Base-by-base conservation (phyloP, 2,329 filamentous ascomycete genomes). In the Lasiodiplodia theobromae region DNA sequence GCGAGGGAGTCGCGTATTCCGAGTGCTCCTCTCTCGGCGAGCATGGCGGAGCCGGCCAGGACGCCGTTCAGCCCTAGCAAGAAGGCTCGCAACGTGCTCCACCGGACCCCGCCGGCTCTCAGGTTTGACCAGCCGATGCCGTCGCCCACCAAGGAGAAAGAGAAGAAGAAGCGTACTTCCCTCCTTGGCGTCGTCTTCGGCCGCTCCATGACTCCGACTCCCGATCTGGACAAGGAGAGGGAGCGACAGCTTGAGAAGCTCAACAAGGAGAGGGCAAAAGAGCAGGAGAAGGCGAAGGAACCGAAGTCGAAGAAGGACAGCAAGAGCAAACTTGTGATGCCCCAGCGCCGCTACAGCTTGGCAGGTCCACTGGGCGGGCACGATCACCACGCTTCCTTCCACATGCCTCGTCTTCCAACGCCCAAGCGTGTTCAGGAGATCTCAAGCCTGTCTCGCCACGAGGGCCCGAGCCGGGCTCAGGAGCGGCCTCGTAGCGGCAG, bases 251-350 rank as follows among this genome's bases (percentile, higher is more conserved):
- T 40, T 38, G 38, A 54, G 51, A 66, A 66, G 21, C 31, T 25
- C 5, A 54, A 66, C 28, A 54, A 54, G 47, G 52, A 53, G 10
- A 54, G 34, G 25, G 52, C 53, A 16, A 40, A 40, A 16, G 49
- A 66, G 52, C 28, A 62, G 57, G 21, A 31, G 21, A 40, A 64
- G 40, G 23, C 21, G 11, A 67, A 67, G 53, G 65, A 67, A 7
- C 8, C 10, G 40, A 67, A 67, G 54, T n/a, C 53, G 25, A 56
- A 67, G 65, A 67, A 67, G 53, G 54, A 67, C 28, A 57, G 53
- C 65, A 67, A 51, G n/a, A 67, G 53, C 28, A 58, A 58, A 21
- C 28, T 67, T 21, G 53, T 40, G 31, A 52, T 51, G 18, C 53
- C 54, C 4, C 44, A 34, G 12, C 65, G 65, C 52, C 65, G 65